Percentiles rank a stretch among this genome's conserved stretches.
Evolutionary conservation across 2,329 filamentous ascomycete species (phyloP).

Genomic region (Sarocladium strictum): DNA sequence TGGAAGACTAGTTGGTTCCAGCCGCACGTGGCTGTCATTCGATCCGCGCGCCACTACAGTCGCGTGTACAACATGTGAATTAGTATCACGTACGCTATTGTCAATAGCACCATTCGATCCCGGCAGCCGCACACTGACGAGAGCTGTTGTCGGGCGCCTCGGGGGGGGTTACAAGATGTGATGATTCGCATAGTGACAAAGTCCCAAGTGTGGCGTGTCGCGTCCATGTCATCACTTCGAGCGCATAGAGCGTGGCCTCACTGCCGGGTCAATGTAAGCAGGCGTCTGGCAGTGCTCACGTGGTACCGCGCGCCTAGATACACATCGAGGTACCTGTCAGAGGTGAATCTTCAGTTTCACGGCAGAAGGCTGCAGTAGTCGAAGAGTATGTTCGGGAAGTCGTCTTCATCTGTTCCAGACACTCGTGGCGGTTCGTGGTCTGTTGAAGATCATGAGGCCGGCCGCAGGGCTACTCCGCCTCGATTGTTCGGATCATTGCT

Average conservation of each 20-base stretch:
- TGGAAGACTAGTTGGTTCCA: background rate
- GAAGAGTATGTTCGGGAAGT: background rate
- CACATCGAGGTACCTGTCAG: background rate
- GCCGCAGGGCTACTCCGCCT: background rate
- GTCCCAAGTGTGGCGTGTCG: background rate
- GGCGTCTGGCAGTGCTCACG: background rate
- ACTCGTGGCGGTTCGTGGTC: background rate
- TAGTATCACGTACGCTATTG: background rate
- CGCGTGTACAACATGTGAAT: no score
- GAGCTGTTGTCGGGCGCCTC: background rate
- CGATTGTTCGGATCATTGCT: background rate
- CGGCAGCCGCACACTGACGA: background rate
- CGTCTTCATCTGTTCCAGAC: background rate
- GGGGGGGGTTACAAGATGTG: background rate
- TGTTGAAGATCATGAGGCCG: constrained; percentile 1
- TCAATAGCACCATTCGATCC: background rate
- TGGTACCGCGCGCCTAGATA: constrained; percentile 2
- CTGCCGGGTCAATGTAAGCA: background rate
- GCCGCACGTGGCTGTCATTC: background rate
- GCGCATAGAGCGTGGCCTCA: background rate
- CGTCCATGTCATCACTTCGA: background rate
- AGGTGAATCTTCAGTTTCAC: background rate
- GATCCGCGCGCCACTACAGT: background rate
- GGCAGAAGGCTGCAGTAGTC: background rate
- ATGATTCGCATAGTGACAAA: background rate